A percentile compares a stretch with the other conserved stretches of the same genome.
These are phyloP conservation scores for Plantago lanceolata DNA, from an alignment of 305 asterid species.

Conservation along the genomic window DNA sequence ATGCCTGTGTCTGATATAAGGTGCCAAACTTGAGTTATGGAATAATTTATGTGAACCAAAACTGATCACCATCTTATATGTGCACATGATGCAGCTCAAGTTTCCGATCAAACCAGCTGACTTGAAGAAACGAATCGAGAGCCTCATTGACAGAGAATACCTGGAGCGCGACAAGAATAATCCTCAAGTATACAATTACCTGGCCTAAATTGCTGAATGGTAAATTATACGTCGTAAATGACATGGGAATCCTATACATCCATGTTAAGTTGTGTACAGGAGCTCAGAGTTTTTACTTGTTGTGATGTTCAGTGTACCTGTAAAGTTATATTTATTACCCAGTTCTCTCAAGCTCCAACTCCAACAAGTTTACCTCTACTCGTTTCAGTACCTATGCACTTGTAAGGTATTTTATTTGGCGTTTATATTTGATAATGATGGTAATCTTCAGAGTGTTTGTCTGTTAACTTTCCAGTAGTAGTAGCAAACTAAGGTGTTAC, in stretches of 20 bases:
- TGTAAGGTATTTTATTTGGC: neutral
- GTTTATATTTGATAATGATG: too few relatives aligned
- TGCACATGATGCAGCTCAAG: slow-evolving; percentile 56
- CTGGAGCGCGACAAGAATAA: slow-evolving; percentile 79
- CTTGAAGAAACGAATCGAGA: slow-evolving; percentile 93
- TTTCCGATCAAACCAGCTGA: slow-evolving; percentile 94
- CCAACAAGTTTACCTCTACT: neutral
- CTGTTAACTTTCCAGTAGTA: too few relatives aligned
- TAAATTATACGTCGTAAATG: slow-evolving; percentile 29
- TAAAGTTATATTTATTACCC: slow-evolving; percentile 26
- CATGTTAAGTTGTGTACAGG: slow-evolving; percentile 53
- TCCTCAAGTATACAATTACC: slow-evolving; percentile 89
- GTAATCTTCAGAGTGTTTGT: too few relatives aligned
- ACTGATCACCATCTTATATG: slow-evolving; percentile 8
- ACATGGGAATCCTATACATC: slow-evolving; percentile 27
- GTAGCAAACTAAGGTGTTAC: too few relatives aligned
- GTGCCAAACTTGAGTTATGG: neutral
- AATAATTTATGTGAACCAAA: neutral
- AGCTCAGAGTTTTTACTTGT: slow-evolving; percentile 28
- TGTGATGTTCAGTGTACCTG: slow-evolving; percentile 34
- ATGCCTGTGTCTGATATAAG: too few relatives aligned
- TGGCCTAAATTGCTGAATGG: slow-evolving; percentile 18
- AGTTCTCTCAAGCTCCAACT: neutral
- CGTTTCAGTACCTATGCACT: neutral
- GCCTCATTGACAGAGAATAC: slow-evolving; percentile 90